Percentiles rank a stretch among this genome's conserved stretches.
Conservation (phyloP, 2,329 filamentous ascomycete species). For the Cordyceps farinosa region DNA sequence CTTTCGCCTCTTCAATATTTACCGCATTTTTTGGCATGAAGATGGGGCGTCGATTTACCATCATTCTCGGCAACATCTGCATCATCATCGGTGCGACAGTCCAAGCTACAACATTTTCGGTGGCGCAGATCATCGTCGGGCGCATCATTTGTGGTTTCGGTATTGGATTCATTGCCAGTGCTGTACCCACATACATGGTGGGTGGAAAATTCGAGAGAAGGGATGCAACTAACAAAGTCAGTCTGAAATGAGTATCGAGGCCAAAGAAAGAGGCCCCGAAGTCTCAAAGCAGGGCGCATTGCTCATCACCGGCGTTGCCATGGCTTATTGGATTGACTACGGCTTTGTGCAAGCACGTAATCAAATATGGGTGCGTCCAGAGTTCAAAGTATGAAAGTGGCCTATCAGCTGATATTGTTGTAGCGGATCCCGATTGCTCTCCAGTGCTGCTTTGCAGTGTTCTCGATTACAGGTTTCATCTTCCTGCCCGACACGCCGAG, state of each 20-base stretch:
- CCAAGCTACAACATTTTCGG: background rate
- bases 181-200: too few species aligned
- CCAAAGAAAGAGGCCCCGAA: constrained; percentile 6
- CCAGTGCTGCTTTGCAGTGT: constrained; percentile 1
- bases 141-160: constrained; percentile 7
- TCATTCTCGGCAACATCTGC: constrained; percentile 2
- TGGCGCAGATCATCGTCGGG: background rate
- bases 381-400: background rate
- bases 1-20: constrained; percentile 1
- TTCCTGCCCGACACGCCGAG: constrained; percentile 3
- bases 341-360: background rate
- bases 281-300: constrained; percentile 5
- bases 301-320: constrained; percentile 1
- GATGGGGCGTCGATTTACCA: constrained; percentile 1
- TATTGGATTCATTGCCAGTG: background rate
- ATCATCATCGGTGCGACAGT: constrained; percentile 1
- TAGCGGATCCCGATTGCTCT: constrained; percentile 6
- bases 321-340: constrained; percentile 7
- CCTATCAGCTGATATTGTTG: background rate
- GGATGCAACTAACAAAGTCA: background rate
- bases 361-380: constrained; percentile 3
- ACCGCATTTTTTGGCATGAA: constrained; percentile 8
- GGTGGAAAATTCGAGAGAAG: too few species aligned
- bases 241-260: constrained; percentile 5
- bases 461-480: constrained; percentile 2